phyloP scores from a whole-genome alignment of 169 alveolate species.

The Prorocentrum cordatum region DNA sequence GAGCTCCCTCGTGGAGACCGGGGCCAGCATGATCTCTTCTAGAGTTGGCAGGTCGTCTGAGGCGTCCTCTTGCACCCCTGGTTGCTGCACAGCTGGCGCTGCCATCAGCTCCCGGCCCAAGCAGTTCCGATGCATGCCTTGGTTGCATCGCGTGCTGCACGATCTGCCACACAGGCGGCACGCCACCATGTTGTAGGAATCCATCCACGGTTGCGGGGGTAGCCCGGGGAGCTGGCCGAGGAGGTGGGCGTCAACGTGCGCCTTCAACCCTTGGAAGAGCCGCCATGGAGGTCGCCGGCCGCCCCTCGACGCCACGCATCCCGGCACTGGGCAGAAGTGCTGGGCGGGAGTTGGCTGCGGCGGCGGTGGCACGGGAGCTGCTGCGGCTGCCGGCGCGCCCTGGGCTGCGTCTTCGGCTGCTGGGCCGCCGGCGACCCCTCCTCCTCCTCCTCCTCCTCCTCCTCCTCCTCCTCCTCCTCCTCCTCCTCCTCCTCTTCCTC shows the following conservation, averaged over 20 bases:
- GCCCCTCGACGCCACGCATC: no score
- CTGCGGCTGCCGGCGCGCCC: no score
- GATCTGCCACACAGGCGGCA: neutral
- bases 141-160: neutral
- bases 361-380: no score
- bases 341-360: no score
- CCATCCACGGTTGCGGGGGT: neutral
- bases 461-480: no score
- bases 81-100: neutral
- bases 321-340: no score
- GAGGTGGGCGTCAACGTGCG: neutral
- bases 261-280: neutral
- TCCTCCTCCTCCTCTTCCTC: no score
- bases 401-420: no score
- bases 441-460: no score
- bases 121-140: neutral
- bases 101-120: neutral
- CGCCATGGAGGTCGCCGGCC: no score
- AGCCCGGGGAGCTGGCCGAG: neutral
- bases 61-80: neutral
- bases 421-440: no score
- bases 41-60: neutral
- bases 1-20: neutral
- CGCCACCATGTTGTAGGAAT: neutral
- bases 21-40: neutral